Conservation (phyloP, 202 grass and related monocot genomes). For the Carex sylvatica region DNA sequence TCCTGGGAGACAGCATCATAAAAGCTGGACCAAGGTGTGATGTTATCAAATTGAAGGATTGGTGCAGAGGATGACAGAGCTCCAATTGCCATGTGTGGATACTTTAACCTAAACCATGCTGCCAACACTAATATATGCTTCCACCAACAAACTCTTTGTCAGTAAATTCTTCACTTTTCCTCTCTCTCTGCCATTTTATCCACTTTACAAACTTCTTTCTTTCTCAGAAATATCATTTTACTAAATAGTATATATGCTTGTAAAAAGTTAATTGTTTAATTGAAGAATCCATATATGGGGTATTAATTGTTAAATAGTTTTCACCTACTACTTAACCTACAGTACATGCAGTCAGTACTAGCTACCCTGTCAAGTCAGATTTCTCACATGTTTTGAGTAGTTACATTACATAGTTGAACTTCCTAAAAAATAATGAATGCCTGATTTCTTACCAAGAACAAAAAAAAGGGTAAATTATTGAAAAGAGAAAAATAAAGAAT, state of each 20-base stretch:
- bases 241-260: too few species aligned
- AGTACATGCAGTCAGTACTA: neutral
- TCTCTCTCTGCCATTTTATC: neutral
- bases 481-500: neutral
- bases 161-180: slow-evolving; percentile 1
- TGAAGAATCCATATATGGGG: neutral
- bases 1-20: slow-evolving; percentile 77
- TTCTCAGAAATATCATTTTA: too few species aligned
- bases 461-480: neutral
- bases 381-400: neutral
- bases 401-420: neutral
- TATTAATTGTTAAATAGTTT: neutral
- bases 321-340: neutral
- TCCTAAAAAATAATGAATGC: neutral
- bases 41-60: slow-evolving; percentile 83
- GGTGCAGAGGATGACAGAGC: slow-evolving; percentile 82
- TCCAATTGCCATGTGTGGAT: slow-evolving; percentile 81
- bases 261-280: neutral
- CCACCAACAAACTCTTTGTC: slow-evolving; percentile 20
- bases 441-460: neutral
- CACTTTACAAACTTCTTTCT: neutral
- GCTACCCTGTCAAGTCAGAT: neutral
- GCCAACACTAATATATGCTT: slow-evolving; percentile 57
- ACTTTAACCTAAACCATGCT: slow-evolving; percentile 95
- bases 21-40: slow-evolving; percentile 76